Conservation (phyloP, 78 protist genomes). For the Thecamonas trahens region DNA sequence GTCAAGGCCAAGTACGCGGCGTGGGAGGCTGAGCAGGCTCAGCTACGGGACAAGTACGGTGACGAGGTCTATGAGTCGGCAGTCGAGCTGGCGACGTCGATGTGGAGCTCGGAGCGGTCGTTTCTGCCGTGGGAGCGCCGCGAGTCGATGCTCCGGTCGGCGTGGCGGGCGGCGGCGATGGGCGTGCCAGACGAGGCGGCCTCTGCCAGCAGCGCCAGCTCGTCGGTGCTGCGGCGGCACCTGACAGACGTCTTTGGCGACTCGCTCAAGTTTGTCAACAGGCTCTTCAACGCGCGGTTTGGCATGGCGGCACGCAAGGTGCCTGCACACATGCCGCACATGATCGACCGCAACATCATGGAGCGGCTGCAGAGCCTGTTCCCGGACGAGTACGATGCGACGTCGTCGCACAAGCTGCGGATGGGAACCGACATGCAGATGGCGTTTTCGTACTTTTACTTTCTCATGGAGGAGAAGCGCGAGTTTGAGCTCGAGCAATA, state of each 20-base stretch:
- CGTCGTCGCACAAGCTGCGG: conserved; percentile 74
- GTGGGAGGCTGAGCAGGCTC: too few relatives aligned
- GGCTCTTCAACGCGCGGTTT: conserved; percentile 47
- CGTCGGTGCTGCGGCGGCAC: too few relatives aligned
- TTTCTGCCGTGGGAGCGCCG: too few relatives aligned
- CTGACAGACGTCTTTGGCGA: conserved; percentile 42
- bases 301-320: conserved; percentile 72
- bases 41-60: too few relatives aligned
- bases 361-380: conserved; percentile 62
- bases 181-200: too few relatives aligned
- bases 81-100: too few relatives aligned
- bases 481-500: background rate
- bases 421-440: conserved; percentile 79
- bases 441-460: conserved; percentile 83
- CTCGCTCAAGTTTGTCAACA: conserved; percentile 64
- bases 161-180: too few relatives aligned
- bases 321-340: conserved; percentile 94
- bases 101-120: too few relatives aligned
- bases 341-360: conserved; percentile 72
- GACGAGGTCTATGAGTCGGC: too few relatives aligned
- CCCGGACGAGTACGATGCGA: conserved; percentile 63
- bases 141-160: too few relatives aligned
- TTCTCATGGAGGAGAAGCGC: conserved; percentile 41
- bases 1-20: too few relatives aligned
- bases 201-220: too few relatives aligned